Evolutionary conservation across 2,329 filamentous ascomycete genomes (phyloP), one percentile per base, ranked within the genome.

Genomic region (Hypoxylon sp.): DNA sequence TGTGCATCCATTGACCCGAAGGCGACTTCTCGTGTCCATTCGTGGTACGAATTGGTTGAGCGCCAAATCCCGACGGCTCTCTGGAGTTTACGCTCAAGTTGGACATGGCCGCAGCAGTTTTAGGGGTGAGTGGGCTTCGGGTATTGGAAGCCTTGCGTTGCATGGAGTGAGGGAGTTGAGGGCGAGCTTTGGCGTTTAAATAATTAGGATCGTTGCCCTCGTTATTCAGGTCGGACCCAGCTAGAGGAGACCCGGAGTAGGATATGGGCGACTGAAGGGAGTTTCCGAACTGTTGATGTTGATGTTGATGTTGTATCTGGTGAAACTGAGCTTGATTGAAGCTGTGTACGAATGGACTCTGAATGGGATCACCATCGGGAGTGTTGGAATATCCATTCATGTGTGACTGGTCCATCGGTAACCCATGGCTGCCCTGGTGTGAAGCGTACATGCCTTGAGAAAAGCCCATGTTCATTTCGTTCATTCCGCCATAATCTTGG

Each of bases 1-100:
- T 97, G 72, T 93, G 92, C 73, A 97, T 92, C 93, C 94, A 98
- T 77, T 96, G 93, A 65, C 90, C 91, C n/a, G 94, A 94, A 31
- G 93, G 86, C 14, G 92, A 93, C 82, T 97, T 96, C 73, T 94
- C 91, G 78, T 94, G 83, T 56, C 88, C 81, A 65, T 90, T 83
- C 11, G 87, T 85, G 24, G 91, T 89, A 70, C 92, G 88, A 77
- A 97, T 96, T 35, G 93, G 91, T 77, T 96, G 93, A 1, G 91
- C 86, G 11, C 89, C 89, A 76, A 94, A 94, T 73, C 87, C 90
- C 71, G 88, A 86, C 5, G 91, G 90, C 72, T 96, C 92, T 35
- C 88, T 84, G 9, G 86, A 83, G 62, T 83, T 84, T 63, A 97
- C 89, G 64, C 92, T 89, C 71, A 97, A 85, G 53, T 87, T 88